These are phyloP conservation scores for Trichophyton simii DNA, from an alignment of 2,329 filamentous ascomycete genomes.

Conservation along the genomic window DNA sequence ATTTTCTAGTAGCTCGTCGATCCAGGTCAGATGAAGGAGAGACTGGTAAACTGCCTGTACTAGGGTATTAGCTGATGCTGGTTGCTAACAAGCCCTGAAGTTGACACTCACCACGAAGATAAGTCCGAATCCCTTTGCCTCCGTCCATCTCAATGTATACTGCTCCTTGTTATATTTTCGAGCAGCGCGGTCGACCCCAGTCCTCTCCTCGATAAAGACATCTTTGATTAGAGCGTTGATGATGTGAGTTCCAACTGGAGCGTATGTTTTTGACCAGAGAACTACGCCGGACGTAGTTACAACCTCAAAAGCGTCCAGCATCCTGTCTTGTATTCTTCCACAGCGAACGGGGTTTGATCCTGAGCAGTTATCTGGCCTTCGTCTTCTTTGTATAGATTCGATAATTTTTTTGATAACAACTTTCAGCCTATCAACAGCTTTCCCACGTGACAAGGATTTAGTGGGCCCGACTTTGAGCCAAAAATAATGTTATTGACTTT, in stretches of 20 bases:
- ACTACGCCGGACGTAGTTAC: conserved; percentile 92
- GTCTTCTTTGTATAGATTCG: not conserved
- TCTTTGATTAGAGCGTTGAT: conserved; percentile 93
- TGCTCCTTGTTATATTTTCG: conserved; percentile 79
- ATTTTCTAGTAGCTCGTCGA: conserved; percentile 91
- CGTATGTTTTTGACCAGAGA: conserved; percentile 84
- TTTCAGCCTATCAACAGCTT: not conserved
- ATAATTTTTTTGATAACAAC: not conserved
- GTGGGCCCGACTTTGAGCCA: not conserved
- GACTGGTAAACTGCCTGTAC: conserved; percentile 87
- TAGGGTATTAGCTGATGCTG: not conserved
- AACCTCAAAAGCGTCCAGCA: conserved; percentile 96
- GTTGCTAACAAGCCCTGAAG: not conserved
- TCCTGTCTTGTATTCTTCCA: conserved; percentile 28
- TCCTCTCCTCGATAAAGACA: conserved; percentile 93
- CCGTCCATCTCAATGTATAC: conserved; percentile 88
- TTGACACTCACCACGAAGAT: conserved; percentile 73
- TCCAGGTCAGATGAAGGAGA: conserved; percentile 87
- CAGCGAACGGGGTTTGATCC: not conserved
- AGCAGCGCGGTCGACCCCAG: conserved; percentile 49
- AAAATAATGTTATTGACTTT: not conserved
- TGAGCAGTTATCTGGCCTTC: not conserved
- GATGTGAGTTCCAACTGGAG: conserved; percentile 63
- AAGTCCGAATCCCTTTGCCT: conserved; percentile 79
- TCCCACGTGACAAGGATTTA: not conserved